Conservation (phyloP, 1,284 basidiomycete species). For the Microbotryum lychnidis-dioicae region DNA sequence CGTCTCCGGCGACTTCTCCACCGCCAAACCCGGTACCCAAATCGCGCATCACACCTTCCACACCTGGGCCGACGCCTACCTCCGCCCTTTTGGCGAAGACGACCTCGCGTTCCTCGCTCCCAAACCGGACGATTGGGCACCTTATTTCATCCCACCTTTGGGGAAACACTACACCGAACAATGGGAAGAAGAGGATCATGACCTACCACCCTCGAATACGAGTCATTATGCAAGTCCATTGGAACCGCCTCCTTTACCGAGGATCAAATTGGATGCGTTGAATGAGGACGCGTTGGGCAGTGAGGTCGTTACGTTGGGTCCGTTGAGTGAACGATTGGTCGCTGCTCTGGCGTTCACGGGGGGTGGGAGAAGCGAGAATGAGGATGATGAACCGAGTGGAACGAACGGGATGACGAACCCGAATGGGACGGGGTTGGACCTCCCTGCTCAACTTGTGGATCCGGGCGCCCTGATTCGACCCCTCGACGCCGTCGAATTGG, state of each 20-base stretch:
- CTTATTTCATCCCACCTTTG: constrained; percentile 74
- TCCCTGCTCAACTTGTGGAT: no score
- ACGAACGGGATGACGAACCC: neutral
- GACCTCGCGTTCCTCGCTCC: constrained; percentile 82
- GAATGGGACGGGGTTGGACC: neutral
- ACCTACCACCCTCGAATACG: constrained; percentile 33
- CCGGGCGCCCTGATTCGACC: neutral
- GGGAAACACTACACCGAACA: constrained; percentile 80
- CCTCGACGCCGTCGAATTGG: constrained; percentile 47
- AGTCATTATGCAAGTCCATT: constrained; percentile 32
- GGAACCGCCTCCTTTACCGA: constrained; percentile 45
- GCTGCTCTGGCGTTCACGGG: constrained; percentile 48
- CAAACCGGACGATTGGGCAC: constrained; percentile 73
- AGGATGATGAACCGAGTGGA: constrained; percentile 3
- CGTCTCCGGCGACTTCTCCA: constrained; percentile 78
- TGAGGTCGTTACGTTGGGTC: constrained; percentile 60
- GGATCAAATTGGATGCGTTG: constrained; percentile 56
- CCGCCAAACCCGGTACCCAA: constrained; percentile 60
- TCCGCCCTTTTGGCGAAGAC: constrained; percentile 76
- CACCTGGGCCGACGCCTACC: constrained; percentile 72
- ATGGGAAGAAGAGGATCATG: constrained; percentile 84
- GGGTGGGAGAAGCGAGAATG: constrained; percentile 1
- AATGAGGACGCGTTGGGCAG: constrained; percentile 53
- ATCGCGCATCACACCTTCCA: constrained; percentile 59
- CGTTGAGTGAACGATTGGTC: constrained; percentile 58